Percentiles rank a stretch among this genome's conserved stretches.
Conservation (phyloP, 345 rosid species). For the Hibiscus syriacus region DNA sequence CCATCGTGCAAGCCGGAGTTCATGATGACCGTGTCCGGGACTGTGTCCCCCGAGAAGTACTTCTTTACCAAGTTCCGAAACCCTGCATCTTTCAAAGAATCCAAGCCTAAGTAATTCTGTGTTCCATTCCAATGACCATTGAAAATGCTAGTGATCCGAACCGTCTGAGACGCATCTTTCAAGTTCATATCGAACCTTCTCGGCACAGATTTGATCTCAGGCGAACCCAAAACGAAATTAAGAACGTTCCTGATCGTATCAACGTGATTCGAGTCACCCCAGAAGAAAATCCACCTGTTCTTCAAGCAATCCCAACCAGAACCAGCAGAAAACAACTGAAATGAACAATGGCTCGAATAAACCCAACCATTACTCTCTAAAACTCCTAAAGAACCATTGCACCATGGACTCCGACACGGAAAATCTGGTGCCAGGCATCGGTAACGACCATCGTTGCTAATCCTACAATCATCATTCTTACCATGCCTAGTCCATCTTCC, state of each 20-base stretch:
- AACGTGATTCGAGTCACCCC: constrained; percentile 97
- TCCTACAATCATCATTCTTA: constrained; percentile 49
- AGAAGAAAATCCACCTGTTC: constrained; percentile 82
- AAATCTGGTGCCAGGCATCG: constrained; percentile 56
- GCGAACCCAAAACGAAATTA: constrained; percentile 63
- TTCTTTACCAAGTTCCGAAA: constrained; percentile 60
- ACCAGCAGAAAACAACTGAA: constrained; percentile 43
- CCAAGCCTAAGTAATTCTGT: constrained; percentile 67
- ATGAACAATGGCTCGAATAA: constrained; percentile 82
- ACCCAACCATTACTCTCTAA: constrained; percentile 99
- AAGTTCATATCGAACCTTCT: constrained; percentile 79
- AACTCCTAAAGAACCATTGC: constrained; percentile 59
- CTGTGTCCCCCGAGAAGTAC: constrained; percentile 58
- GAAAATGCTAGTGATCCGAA: constrained; percentile 89
- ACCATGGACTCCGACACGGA: constrained; percentile 79
- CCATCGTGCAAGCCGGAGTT: constrained; percentile 96
- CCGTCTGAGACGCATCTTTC: constrained; percentile 56
- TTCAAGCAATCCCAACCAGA: constrained; percentile 80
- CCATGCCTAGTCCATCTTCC: constrained; percentile 95
- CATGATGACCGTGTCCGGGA: constrained; percentile 71
- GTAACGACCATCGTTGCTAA: constrained; percentile 71
- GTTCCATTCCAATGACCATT: constrained; percentile 92
- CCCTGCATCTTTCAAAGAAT: constrained; percentile 58
- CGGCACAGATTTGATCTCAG: constrained; percentile 58
- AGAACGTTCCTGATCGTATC: constrained; percentile 87